Base-by-base conservation (phyloP, 1,139 yeast species). In the Blastobotrys petasosporus region DNA sequence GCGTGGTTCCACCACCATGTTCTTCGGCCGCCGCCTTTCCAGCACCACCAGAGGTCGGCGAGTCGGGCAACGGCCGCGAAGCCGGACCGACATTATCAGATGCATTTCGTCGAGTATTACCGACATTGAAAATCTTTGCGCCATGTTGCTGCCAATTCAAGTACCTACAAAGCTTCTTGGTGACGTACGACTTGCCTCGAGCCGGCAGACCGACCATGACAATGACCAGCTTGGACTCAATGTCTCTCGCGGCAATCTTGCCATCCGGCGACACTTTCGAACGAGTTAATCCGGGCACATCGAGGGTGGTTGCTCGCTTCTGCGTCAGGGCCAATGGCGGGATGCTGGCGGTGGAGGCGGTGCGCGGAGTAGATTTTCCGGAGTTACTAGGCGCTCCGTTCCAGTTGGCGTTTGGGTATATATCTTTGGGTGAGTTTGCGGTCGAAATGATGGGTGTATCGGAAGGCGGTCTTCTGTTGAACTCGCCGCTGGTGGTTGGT, bases 161-260 rank as follows among this genome's bases (percentile, higher is more conserved):
- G 62, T 85, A 90, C 48, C 97, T 69, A 10, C 94, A 82, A 41
- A 90, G 74, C 60, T 90, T 90, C 65, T 88, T 90, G 41, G 97
- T 87, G 54, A 90, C 85, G 63, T 88, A 90, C 5, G 94, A 83
- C 65, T 90, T 90, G 39, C 62, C 62, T 38, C 61, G 73, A 0
- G 96, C 96, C 0, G 96, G 96, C 33, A 87, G 68, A 0, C 96
- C 96, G 13, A 87, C 95, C 95, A 86, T 86, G 23, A 92, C 95
- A 54, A 90, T 87, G 16, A 90, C 95, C 46, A 90, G 70, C 61
- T 86, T 86, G 5, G 94, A 81, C 2, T 90, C 92, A 3, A 76
- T 82, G 69, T 78, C 88, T 46, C 75, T 72, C 15, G 80, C 77
- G 1, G 90, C 82, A 44, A 85, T 84, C 47, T 75, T 74, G 7